Percentiles rank a stretch among this genome's conserved stretches.
These are phyloP conservation scores for Wickerhamomyces ciferrii DNA, from an alignment of 805 yeast genomes.

Conservation along the genomic window DNA sequence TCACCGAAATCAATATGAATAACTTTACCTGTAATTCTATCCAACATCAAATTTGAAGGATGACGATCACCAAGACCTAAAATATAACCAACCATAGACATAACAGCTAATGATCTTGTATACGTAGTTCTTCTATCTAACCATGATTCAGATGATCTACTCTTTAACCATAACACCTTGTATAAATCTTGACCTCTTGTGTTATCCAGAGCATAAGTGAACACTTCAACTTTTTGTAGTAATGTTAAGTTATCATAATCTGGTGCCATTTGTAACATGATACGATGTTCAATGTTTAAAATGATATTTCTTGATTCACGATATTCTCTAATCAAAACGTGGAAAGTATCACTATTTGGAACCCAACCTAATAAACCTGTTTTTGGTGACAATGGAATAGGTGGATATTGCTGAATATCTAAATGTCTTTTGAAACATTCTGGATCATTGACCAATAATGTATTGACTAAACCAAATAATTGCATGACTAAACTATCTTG, in stretches of 20 bases:
- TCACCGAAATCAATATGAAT: slow-evolving; percentile 98
- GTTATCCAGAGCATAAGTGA: slow-evolving; percentile 91
- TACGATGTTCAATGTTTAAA: slow-evolving; percentile 88
- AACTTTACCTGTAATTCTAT: slow-evolving; percentile 90
- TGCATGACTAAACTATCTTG: slow-evolving; percentile 99
- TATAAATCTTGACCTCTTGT: slow-evolving; percentile 95
- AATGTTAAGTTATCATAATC: slow-evolving; percentile 84
- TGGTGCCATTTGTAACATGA: slow-evolving; percentile 97
- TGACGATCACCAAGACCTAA: slow-evolving; percentile 97
- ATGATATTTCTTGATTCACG: slow-evolving; percentile 88
- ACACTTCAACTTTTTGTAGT: slow-evolving; percentile 92
- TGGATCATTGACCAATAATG: slow-evolving; percentile 81
- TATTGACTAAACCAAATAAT: slow-evolving; percentile 90
- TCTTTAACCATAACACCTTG: slow-evolving; percentile 93
- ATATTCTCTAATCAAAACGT: slow-evolving; percentile 84
- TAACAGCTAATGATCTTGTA: slow-evolving; percentile 92
- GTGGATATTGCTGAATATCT: slow-evolving; percentile 87
- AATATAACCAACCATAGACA: slow-evolving; percentile 98
- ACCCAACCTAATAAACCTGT: slow-evolving; percentile 98
- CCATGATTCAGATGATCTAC: slow-evolving; percentile 97
- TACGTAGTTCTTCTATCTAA: slow-evolving; percentile 94
- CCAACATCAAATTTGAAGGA: slow-evolving; percentile 95
- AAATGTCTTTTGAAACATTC: slow-evolving; percentile 95
- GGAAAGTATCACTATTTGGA: slow-evolving; percentile 95
- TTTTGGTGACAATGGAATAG: slow-evolving; percentile 93